Evolutionary conservation across 2,329 filamentous ascomycete genomes (phyloP), one percentile per base, ranked within the genome.

Genomic region (Aspergillus fischeri): DNA sequence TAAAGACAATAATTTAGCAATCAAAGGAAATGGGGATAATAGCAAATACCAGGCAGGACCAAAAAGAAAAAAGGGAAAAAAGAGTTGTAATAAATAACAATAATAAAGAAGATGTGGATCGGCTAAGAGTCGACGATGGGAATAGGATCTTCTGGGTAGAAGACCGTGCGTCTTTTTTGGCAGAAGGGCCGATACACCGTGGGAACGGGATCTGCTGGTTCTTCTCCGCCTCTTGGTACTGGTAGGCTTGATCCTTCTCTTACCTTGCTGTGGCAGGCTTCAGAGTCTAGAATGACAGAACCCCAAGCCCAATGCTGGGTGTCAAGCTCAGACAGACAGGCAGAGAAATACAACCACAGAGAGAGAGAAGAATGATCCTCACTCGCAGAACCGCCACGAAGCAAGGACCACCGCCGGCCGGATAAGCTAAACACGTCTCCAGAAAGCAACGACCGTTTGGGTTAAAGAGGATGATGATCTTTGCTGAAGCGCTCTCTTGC

Each of bases 361-460:
- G 27, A 52, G 20, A 44, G n/a, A 6, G 41, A 24, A 24, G 42
- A 45, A 11, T 3, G 42, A 21, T 47, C 44, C 44, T 47, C 44
- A 4, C 44, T 47, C 21, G 44, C 44, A 47, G 44, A 61, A 57
- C 60, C 60, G 63, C 63, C 63, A 65, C 63, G 56, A 65, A 63
- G 63, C 63, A 65, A 65, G 63, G 63, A 63, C 60, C 61, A 63
- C 28, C 52, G 32, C 51, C 52, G 45, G 49, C 55, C 54, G 60
- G 59, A 61, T 60, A 54, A 61, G 57, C 60, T 61, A 61, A 59
- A 55, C 53, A 55, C 53, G 58, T 58, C 60, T 58, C 58, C 55
- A 52, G 56, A 51, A 51, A 60, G 58, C 56, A 58, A 59, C 56
- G 54, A 59, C 60, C 54, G 58, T 62, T 60, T 62, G 48, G 58